Conservation (phyloP, 257 asterid species). For the Gentiana macrophylla region DNA sequence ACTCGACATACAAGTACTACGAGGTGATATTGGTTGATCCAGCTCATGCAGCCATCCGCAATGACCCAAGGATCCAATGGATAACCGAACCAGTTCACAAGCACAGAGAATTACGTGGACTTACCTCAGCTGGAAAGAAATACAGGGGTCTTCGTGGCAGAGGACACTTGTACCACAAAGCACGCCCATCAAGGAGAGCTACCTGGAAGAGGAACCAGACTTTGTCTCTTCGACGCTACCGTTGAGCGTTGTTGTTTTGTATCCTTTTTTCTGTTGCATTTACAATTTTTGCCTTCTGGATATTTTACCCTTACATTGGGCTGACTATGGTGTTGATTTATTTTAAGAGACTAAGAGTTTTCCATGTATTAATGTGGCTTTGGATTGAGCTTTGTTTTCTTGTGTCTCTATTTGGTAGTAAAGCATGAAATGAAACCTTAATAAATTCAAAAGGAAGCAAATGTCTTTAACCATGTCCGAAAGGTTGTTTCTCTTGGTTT, state of each 20-base stretch:
- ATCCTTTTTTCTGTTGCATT: no score
- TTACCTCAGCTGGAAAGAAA: slow-evolving; percentile 20
- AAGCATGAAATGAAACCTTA: no score
- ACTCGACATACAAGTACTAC: slow-evolving; percentile 16
- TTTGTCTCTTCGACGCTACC: slow-evolving; percentile 17
- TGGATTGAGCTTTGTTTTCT: no score
- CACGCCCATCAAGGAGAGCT: slow-evolving; percentile 21
- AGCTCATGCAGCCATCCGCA: slow-evolving; percentile 14
- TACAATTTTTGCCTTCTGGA: no score
- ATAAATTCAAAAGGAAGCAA: no score
- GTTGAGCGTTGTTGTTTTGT: background rate
- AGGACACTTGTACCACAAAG: slow-evolving; percentile 18
- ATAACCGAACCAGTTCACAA: slow-evolving; percentile 16
- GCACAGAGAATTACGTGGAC: slow-evolving; percentile 20
- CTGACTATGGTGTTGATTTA: no score
- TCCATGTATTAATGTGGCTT: no score
- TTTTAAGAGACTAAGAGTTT: no score
- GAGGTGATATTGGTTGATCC: slow-evolving; percentile 18
- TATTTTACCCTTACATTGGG: no score
- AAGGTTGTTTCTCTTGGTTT: no score
- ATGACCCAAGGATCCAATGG: slow-evolving; percentile 20
- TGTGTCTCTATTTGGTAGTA: no score
- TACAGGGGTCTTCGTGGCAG: slow-evolving; percentile 18
- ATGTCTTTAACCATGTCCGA: no score
- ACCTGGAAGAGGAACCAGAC: slow-evolving; percentile 26